Evolutionary conservation across 495 filamentous ascomycete species (phyloP), one percentile per base, ranked within the genome.

Genomic region (Aspergillus bridgeri): DNA sequence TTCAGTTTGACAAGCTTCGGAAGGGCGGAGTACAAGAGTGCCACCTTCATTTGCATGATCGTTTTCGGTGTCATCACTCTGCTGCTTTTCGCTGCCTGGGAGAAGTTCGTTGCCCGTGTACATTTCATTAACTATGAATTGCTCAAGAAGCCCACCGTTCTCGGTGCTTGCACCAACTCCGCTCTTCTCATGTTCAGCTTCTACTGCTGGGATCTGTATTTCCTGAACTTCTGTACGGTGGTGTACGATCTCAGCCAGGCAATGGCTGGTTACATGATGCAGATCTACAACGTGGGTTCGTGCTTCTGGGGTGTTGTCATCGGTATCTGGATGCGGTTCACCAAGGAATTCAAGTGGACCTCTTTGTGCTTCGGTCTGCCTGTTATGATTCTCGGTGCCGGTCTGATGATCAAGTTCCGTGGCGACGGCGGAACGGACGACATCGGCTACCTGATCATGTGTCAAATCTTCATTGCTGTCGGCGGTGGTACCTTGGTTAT

Each of bases 381-480:
- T 0, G 66, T 90, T 19, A 75, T 80, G 66, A 75, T 87, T 33
- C 79, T 89, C 21, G 80, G 86, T 3, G 80, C 84, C 0, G 81
- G 88, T 17, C 78, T 89, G 53, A 81, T 89, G 81, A 89, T 78
- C 61, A 80, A 75, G 60, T 91, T 90, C 80, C 84, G 88, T 33
- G 84, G 87, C 47, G 72, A 82, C 54, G 75, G 79, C 3, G 75
- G 79, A 2, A 38, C 33, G 33, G 69, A 71, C 18, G 63, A 76
- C 48, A 75, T 90, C 48, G 87, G 85, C 22, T 89, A 86, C 67
- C 71, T 92, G 19, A 74, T 90, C 70, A 89, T 90, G 84, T 86
- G 82, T 61, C 87, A 91, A 69, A 89, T 91, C 67, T 86, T 91
- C 72, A 89, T 91, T 61, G 84, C 88, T 24, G 82, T 92, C 53